A percentile compares a stretch with the other conserved stretches of the same genome.
These are phyloP conservation scores for Vachellia collinsii DNA, from an alignment of 306 rosid species.

Conservation along the genomic window DNA sequence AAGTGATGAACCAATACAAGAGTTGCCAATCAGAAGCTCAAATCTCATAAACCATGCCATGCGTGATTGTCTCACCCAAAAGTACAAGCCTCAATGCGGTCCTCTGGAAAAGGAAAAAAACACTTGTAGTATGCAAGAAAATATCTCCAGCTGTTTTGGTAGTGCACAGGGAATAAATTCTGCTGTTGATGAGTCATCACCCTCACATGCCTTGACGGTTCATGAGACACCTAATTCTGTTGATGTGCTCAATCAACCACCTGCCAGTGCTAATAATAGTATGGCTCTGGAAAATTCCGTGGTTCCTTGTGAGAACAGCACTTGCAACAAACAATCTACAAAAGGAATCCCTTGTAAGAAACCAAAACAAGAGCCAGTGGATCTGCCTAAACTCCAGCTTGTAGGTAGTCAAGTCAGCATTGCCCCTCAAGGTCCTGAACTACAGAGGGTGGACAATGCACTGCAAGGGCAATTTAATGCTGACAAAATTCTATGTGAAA, in stretches of 20 bases:
- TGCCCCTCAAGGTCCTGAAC: slow-evolving; percentile 34
- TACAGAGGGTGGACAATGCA: slow-evolving; percentile 13
- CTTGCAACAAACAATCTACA: slow-evolving; percentile 13
- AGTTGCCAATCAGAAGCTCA: neutral
- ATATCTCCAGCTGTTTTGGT: slow-evolving; percentile 13
- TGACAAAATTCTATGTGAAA: slow-evolving; percentile 27
- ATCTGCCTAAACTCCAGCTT: slow-evolving; percentile 31
- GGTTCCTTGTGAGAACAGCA: slow-evolving; percentile 12
- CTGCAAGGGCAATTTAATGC: slow-evolving; percentile 22
- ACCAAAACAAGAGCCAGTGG: slow-evolving; percentile 39
- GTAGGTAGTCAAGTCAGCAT: slow-evolving; percentile 26
- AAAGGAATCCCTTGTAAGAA: slow-evolving; percentile 29
- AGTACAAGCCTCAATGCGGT: slow-evolving; percentile 27
- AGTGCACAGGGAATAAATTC: slow-evolving; percentile 14
- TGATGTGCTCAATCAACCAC: slow-evolving; percentile 6
- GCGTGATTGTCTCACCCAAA: slow-evolving; percentile 24
- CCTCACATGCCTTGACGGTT: slow-evolving; percentile 14
- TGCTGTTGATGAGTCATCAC: neutral
- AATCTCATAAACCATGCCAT: neutral
- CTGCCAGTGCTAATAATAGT: neutral
- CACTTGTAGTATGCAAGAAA: slow-evolving; percentile 5
- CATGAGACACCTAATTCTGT: slow-evolving; percentile 3
- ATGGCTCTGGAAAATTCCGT: slow-evolving; percentile 1
- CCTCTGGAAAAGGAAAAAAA: slow-evolving; percentile 17
- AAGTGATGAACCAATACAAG: neutral